Evolutionary conservation across 2,329 filamentous ascomycete species (phyloP), one percentile per base, ranked within the genome.

Genomic region (Fusarium verticillioides): DNA sequence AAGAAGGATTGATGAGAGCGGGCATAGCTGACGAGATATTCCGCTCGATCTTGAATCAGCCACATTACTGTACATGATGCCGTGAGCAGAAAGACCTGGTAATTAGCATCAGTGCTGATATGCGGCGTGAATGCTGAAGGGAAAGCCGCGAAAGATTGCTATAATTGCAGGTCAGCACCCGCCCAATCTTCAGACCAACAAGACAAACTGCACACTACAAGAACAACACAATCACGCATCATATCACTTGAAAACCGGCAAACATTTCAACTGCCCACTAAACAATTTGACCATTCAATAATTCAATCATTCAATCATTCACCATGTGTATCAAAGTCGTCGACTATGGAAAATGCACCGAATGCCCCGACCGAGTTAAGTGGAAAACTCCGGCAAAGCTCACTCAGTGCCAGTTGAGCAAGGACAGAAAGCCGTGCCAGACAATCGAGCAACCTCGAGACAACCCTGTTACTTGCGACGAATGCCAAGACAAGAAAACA

Each of bases 391-490:
- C 7, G 44, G 19, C 26, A 8, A 15, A 30, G 9, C 9, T 30
- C 44, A 19, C 9, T 11, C 26, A 5, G 4, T 30, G 46, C 46
- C 28, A n/a, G 28, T 8, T 49, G 28, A n/a, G 19, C 21, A n/a
- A 49, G 46, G 19, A 30, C 4, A 19, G 28, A 12, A 30, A 49
- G 46, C 6, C 13, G 10, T 49, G 46, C 21, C 2, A n/a, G 28
- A 32, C 10, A 32, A 49, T 3, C 19, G 26, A 30, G n/a, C 2
- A 5, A 44, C 2, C 9, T 5, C 0, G 18, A 43, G 15, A 5
- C n/a, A 18, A 23, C 4, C 16, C 9, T 44, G 15, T 26, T 15
- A n/a, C 9, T 12, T 44, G 43, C 43, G 16, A 1, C 7, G 43
- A 19, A 8, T 44, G 43, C 18, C 23, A 13, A 4, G 7, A 19